A percentile compares a stretch with the other conserved stretches of the same genome.
Evolutionary conservation across 2,329 filamentous ascomycete species (phyloP).

Genomic region (Claviceps maximensis): DNA sequence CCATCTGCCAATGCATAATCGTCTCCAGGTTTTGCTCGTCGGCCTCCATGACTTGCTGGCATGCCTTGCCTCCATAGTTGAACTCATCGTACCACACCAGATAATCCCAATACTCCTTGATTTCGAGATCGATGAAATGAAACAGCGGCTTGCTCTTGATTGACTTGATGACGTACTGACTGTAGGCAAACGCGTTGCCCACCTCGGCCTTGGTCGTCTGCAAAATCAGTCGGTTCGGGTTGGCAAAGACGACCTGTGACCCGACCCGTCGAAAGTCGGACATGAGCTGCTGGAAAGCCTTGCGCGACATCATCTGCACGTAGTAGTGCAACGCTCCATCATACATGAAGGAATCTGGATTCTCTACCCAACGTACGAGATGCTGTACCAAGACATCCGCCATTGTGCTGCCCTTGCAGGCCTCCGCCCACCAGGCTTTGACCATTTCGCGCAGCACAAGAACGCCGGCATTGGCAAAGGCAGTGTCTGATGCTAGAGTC

Average conservation of each 20-base stretch:
- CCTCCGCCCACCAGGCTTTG: constrained; percentile 95
- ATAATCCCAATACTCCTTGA: constrained; percentile 99
- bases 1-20: constrained; percentile 97
- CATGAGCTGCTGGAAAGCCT: constrained; percentile 95
- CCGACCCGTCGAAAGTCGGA: constrained; percentile 90
- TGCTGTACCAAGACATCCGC: constrained; percentile 97
- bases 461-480: constrained; percentile 85
- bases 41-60: constrained; percentile 62
- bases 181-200: constrained; percentile 91
- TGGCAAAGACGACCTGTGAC: constrained; percentile 92
- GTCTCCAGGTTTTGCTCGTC: constrained; percentile 69
- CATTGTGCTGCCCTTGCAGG: constrained; percentile 80
- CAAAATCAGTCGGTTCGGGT: constrained; percentile 72
- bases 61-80: constrained; percentile 95
- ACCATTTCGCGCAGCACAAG: constrained; percentile 94
- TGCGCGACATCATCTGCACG: constrained; percentile 96
- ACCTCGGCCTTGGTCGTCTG: constrained; percentile 97
- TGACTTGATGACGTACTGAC: constrained; percentile 93
- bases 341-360: constrained; percentile 84
- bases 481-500: constrained; percentile 68
- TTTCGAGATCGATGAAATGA: constrained; percentile 91
- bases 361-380: constrained; percentile 93
- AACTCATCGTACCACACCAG: constrained; percentile 98
- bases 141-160: constrained; percentile 93
- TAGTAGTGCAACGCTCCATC: constrained; percentile 92